These are phyloP conservation scores for Vaccinium myrtillus DNA, from an alignment of 148 eudicot genomes.

Conservation along the genomic window DNA sequence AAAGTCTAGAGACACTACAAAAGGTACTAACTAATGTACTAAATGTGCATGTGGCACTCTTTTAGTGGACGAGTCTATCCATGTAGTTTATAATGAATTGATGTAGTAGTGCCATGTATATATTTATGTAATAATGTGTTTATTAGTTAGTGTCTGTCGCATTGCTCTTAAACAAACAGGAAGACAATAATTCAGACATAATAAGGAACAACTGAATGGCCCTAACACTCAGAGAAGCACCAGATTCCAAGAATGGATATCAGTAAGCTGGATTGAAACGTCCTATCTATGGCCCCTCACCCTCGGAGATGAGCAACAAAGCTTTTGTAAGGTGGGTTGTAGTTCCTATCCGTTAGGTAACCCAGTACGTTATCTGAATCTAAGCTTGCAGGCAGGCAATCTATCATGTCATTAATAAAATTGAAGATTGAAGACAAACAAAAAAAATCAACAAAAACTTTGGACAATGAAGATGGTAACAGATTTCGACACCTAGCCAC, in stretches of 20 bases:
- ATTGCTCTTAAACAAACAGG: not conserved
- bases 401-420: not conserved
- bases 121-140: too few species aligned
- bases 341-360: not conserved
- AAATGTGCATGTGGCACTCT: too few species aligned
- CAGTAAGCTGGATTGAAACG: not conserved
- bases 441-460: not conserved
- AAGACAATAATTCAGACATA: not conserved
- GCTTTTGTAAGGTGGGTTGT: not conserved
- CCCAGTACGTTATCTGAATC: not conserved
- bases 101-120: too few species aligned
- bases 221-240: not conserved
- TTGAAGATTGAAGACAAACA: not conserved
- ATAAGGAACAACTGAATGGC: not conserved
- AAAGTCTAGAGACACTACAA: too few species aligned
- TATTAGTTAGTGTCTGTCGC: too few species aligned
- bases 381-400: not conserved
- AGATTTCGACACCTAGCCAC: not conserved
- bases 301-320: not conserved
- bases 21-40: too few species aligned
- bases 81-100: too few species aligned
- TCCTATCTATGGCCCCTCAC: not conserved
- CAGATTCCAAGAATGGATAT: not conserved
- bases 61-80: too few species aligned
- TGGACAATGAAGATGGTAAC: not conserved